Percentiles rank a stretch among this genome's conserved stretches.
Evolutionary conservation across 2,329 filamentous ascomycete species (phyloP).

Genomic region (Stachybotrys chartarum): DNA sequence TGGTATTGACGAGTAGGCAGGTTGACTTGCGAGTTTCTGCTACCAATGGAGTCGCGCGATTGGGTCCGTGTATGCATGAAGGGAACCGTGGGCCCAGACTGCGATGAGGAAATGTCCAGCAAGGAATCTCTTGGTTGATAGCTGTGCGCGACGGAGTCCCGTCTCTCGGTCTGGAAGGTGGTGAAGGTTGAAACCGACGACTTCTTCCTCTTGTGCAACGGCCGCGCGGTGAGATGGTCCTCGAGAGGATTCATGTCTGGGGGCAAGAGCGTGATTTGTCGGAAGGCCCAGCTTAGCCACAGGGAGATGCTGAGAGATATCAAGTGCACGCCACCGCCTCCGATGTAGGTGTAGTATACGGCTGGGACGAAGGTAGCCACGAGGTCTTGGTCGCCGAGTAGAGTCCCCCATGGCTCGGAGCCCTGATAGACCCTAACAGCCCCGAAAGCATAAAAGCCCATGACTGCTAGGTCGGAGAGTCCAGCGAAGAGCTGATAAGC

Average conservation of each 20-base stretch:
- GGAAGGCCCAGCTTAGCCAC: slow-evolving; percentile 73
- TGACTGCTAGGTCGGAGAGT: slow-evolving; percentile 56
- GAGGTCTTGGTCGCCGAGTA: slow-evolving; percentile 50
- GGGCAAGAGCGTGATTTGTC: slow-evolving; percentile 72
- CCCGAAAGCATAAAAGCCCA: slow-evolving; percentile 51
- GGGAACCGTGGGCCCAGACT: slow-evolving; percentile 53
- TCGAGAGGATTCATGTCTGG: slow-evolving; percentile 96
- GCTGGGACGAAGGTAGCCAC: slow-evolving; percentile 55
- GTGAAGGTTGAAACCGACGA: slow-evolving; percentile 43
- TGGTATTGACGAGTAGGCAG: slow-evolving; percentile 52
- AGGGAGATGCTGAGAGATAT: slow-evolving; percentile 63
- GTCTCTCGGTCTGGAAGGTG: slow-evolving; percentile 48
- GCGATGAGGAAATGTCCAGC: slow-evolving; percentile 34
- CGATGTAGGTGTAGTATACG: slow-evolving; percentile 61
- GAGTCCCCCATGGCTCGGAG: slow-evolving; percentile 54
- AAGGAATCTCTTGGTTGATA: slow-evolving; percentile 32
- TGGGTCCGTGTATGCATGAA: slow-evolving; percentile 72
- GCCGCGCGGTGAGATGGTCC: slow-evolving; percentile 69
- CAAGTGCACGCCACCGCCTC: slow-evolving; percentile 60
- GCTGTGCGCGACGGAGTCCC: slow-evolving; percentile 41
- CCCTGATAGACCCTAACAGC: slow-evolving; percentile 38
- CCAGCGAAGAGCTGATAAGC: slow-evolving; percentile 85
- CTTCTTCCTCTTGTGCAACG: slow-evolving; percentile 67
- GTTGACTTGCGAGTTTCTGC: slow-evolving; percentile 46
- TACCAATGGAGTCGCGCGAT: slow-evolving; percentile 50